Base-by-base conservation (phyloP, 768 basidiomycete species). In the Leucocoprinus sp. region DNA sequence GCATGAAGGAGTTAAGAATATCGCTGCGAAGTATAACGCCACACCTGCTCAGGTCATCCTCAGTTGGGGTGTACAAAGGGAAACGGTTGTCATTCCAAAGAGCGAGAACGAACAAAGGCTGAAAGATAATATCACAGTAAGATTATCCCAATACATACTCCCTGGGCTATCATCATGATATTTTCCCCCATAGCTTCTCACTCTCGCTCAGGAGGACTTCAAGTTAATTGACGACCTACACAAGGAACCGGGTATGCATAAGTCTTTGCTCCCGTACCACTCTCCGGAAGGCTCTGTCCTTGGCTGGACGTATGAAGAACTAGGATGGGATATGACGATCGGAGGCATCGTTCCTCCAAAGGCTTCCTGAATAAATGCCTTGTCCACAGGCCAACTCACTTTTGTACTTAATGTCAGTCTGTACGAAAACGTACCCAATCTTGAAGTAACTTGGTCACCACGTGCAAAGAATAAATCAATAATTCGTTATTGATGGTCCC, bases 41-140 rank as follows among this genome's bases (percentile, higher is more conserved):
- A 63, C 67, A 1, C 53, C 64, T 1, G 75, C 78, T 3, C 78
- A 81, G 56, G 69, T 82, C 15, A 57, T 81, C 22, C 62, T 84
- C 14, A 68, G 75, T 51, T 84, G 83, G 83, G 76, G 72, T 5
- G 75, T 75, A 12, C 77, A 81, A 55, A 72, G 76, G 17, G 74
- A 74, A 5, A 71, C 80, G 27, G 67, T 72, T 17, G 71, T 80
- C 43, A 70, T 84, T 52, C 82, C 82, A 26, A 84, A 84, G 64
- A 74, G 67, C 29, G 74, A 76, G 58, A 53, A 73, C 46, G 53
- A 55, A 21, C 59, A 56, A n/a, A 66, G 80, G 8, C 65, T 80
- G 61, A 60, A 57, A 34, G 61, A 65, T 17, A 82, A 83, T 57
- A 62, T 71, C 34, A 59, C 61, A 4, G 70, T 71, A 52, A 21